Conservation (phyloP, 768 basidiomycete genomes). For the Mycena chlorophos region DNA sequence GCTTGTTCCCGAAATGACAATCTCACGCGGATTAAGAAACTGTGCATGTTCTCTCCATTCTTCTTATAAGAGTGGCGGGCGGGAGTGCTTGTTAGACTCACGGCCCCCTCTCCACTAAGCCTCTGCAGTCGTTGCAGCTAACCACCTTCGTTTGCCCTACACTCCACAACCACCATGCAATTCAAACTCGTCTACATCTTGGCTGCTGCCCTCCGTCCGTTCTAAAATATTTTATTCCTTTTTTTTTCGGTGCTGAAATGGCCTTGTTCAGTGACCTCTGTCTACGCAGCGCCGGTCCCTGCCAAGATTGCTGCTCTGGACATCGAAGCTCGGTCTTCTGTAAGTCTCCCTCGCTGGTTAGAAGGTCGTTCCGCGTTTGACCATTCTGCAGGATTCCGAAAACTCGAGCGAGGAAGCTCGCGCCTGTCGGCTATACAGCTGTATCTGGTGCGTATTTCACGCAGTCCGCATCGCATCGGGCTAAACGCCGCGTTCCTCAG, state of each 20-base stretch:
- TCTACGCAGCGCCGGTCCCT: background rate
- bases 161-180: background rate
- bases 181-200: background rate
- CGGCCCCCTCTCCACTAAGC: background rate
- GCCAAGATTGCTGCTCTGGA: background rate
- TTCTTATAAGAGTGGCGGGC: no score
- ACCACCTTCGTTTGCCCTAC: background rate
- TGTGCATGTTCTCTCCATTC: no score
- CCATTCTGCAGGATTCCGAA: background rate
- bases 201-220: background rate
- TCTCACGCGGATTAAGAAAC: background rate
- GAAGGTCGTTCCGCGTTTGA: background rate
- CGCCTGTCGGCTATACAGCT: background rate
- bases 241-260: background rate
- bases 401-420: background rate
- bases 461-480: background rate
- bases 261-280: background rate
- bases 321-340: conserved; percentile 1
- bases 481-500: background rate
- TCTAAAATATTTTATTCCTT: background rate
- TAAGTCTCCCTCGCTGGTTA: background rate
- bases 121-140: background rate
- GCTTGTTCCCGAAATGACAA: background rate
- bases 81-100: no score
- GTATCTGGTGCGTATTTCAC: background rate